Base-by-base conservation (phyloP, 345 rosid genomes). In the Eucalyptus urophylla region DNA sequence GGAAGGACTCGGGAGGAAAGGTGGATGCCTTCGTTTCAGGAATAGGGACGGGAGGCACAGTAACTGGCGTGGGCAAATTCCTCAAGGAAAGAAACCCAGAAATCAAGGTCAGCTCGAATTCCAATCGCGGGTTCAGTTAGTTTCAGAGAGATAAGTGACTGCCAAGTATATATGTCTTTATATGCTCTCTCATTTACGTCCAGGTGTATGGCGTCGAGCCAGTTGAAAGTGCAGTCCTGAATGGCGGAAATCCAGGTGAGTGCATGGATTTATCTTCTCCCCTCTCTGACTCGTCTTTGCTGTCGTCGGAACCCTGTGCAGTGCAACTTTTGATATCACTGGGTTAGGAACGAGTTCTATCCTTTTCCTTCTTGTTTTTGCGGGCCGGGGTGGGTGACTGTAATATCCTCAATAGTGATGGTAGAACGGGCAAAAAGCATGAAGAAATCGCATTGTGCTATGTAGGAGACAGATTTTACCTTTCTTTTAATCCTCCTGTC, bases 71-170 rank as follows among this genome's bases (percentile, higher is more conserved):
- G 9, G 99, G 99, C 49, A 94, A 86, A 90, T 97, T 91, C 44
- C 96, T 95, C 16, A 97, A 94, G 92, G 96, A 95, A 92, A 92
- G 93, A 89, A 95, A 95, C 33, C 90, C 95, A 16, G 91, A 93
- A 24, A 91, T 95, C 47, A 93, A 96, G 98, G 96, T 97, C 60
- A 15, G 86, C 5, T 76, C 16, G 81, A 37, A 40, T 45, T 47
- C 85, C 31, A 40, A 17, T 33, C 80, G 1, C 1, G 14, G 40
- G 40, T 58, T 24, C 54, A 8, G 65, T 31, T 47, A 86, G 80
- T 29, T 49, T 58, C 88, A 67, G 44, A 37, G 81, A 37, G 81
- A 72, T 37, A 72, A 72, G 19, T 37, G 81, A 40, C 45, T 4
- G 4, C 81, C 11, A 37, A 72, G n/a, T n/a, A 2, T 72, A 40